Evolutionary conservation across 805 yeast species (phyloP).

Genomic region (Jamesozyma rosinii): DNA sequence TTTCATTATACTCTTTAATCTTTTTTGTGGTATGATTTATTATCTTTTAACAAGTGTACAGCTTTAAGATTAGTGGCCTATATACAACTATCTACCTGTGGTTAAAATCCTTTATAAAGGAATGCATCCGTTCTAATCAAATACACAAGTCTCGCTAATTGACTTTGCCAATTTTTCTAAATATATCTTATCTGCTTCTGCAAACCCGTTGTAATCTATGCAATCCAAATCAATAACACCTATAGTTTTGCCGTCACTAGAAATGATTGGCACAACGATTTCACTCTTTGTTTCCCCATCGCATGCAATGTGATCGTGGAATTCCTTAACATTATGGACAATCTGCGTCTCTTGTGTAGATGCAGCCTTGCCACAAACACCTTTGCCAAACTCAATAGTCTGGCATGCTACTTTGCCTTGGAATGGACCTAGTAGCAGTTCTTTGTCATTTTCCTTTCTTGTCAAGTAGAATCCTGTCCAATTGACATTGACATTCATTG

Average conservation of each 20-base stretch:
- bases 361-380: constrained; percentile 91
- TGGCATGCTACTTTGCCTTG: constrained; percentile 98
- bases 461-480: constrained; percentile 90
- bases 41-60: neutral
- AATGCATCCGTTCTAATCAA: constrained; percentile 19
- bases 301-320: constrained; percentile 93
- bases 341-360: constrained; percentile 48
- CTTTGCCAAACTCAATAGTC: constrained; percentile 61
- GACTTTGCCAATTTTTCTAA: constrained; percentile 51
- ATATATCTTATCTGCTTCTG: constrained; percentile 45
- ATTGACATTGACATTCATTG: constrained; percentile 51
- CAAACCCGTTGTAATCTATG: constrained; percentile 54
- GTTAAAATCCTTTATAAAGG: too few species aligned
- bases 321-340: constrained; percentile 66
- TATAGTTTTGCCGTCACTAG: constrained; percentile 34
- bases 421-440: constrained; percentile 79
- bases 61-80: too few species aligned
- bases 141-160: constrained; percentile 48
- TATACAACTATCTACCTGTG: too few species aligned
- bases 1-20: too few species aligned
- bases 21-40: too few species aligned
- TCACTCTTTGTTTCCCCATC: constrained; percentile 93
- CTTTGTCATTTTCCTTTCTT: constrained; percentile 18
- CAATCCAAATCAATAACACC: constrained; percentile 91
- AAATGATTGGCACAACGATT: constrained; percentile 75